Evolutionary conservation across 441 rosid species (phyloP).

Genomic region (Gossypium lobatum): DNA sequence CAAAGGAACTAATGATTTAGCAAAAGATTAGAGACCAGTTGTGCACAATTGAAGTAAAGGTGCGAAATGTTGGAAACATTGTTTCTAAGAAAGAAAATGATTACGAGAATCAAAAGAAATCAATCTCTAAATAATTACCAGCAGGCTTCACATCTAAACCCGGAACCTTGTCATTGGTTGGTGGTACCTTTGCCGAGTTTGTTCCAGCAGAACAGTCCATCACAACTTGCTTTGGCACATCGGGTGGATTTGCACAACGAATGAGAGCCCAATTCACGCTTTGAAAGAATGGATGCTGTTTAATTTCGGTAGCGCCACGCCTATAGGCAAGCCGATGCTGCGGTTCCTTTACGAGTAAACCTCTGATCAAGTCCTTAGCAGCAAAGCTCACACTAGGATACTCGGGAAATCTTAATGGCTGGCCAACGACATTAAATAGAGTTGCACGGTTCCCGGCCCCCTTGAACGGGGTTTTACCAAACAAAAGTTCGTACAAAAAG

Average conservation of each 20-base stretch:
- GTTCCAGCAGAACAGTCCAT: conserved; percentile 29
- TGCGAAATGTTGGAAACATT: neutral
- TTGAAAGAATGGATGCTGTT: conserved; percentile 87
- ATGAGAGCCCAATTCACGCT: conserved; percentile 80
- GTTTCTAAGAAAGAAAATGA: conserved; percentile 1
- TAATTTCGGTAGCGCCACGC: conserved; percentile 89
- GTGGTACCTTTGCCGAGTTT: conserved; percentile 14
- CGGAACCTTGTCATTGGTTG: conserved; percentile 25
- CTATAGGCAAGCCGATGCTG: conserved; percentile 75
- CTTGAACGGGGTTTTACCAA: conserved; percentile 74
- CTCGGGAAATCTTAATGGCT: conserved; percentile 72
- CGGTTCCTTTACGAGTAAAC: conserved; percentile 82
- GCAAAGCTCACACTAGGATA: conserved; percentile 82
- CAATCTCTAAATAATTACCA: conserved; percentile 84
- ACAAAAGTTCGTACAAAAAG: conserved; percentile 71
- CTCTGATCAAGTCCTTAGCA: conserved; percentile 81
- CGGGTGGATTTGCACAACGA: conserved; percentile 80
- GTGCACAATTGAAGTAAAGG: conserved; percentile 18
- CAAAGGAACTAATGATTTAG: conserved; percentile 21
- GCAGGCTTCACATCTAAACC: conserved; percentile 68
- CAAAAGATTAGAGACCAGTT: conserved; percentile 19
- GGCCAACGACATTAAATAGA: conserved; percentile 71
- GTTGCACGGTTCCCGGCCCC: conserved; percentile 73
- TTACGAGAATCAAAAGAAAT: conserved; percentile 59
- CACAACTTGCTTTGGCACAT: conserved; percentile 50